Evolutionary conservation across 192 early-diverging fungal genomes (phyloP).

Genomic region (Martensiomyces pterosporus): DNA sequence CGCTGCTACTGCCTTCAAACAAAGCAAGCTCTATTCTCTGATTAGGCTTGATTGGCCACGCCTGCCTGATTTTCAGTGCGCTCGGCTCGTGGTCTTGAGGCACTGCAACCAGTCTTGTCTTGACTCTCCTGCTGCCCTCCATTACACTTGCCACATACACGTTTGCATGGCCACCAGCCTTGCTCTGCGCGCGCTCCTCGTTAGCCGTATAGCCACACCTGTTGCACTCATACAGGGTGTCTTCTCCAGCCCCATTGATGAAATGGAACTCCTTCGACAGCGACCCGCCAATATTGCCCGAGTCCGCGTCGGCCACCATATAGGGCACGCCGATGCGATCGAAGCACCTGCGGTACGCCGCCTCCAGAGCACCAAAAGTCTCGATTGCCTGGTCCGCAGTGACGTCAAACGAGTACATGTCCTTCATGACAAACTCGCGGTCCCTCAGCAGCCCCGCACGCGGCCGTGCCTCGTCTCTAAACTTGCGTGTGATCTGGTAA

Average conservation of each 20-base stretch:
- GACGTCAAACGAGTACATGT: slow-evolving; percentile 86
- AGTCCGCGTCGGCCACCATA: slow-evolving; percentile 84
- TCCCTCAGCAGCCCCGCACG: slow-evolving; percentile 79
- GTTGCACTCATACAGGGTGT: slow-evolving; percentile 66
- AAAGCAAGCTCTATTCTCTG: slow-evolving; percentile 7
- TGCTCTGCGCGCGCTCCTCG: slow-evolving; percentile 64
- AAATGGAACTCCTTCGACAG: slow-evolving; percentile 90
- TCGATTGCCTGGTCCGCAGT: slow-evolving; percentile 58
- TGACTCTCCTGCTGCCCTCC: slow-evolving; percentile 1
- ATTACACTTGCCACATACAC: slow-evolving; percentile 3
- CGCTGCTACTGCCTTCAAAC: slow-evolving; percentile 2
- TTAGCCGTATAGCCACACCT: slow-evolving; percentile 82
- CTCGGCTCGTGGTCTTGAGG: slow-evolving; percentile 19
- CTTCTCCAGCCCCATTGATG: slow-evolving; percentile 73
- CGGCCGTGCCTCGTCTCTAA: slow-evolving; percentile 78
- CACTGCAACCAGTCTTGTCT: slow-evolving; percentile 10
- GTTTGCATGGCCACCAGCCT: not conserved
- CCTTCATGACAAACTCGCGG: slow-evolving; percentile 96
- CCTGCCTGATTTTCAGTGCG: slow-evolving; percentile 29
- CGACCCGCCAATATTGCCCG: slow-evolving; percentile 86
- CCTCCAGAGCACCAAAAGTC: slow-evolving; percentile 73
- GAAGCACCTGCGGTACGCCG: slow-evolving; percentile 75
- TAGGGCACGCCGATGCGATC: slow-evolving; percentile 72
- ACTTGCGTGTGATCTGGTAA: slow-evolving; percentile 88
- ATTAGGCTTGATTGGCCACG: slow-evolving; percentile 8